phyloP scores from a whole-genome alignment of 192 early-diverging fungal genomes.

The Entomortierella lignicola region DNA sequence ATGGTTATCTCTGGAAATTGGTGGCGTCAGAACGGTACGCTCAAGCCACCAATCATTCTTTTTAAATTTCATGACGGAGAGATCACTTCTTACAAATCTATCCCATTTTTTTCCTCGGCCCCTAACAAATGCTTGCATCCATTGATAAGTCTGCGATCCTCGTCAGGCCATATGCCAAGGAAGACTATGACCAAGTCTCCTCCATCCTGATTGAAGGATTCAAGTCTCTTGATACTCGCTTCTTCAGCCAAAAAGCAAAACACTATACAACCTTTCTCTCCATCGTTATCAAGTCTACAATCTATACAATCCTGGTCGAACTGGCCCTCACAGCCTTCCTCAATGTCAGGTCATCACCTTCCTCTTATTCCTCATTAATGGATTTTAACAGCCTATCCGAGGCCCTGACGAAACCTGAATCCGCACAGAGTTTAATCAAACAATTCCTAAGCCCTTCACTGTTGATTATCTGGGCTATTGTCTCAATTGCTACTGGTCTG shows the following conservation, averaged over 20 bases:
- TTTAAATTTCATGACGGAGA: too few species aligned
- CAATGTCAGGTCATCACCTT: not conserved
- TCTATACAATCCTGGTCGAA: conserved; percentile 22
- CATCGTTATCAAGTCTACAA: conserved; percentile 20
- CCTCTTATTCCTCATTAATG: not conserved
- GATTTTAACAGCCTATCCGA: not conserved
- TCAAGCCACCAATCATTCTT: too few species aligned
- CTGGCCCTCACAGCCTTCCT: conserved; percentile 11
- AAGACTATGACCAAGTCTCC: conserved; percentile 36
- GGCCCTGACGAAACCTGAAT: not conserved
- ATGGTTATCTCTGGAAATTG: too few species aligned
- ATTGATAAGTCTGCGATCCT: conserved; percentile 26
- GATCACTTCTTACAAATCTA: not conserved
- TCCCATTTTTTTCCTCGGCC: not conserved
- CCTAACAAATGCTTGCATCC: not conserved
- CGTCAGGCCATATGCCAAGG: conserved; percentile 27
- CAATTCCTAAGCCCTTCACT: conserved; percentile 30
- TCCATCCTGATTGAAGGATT: conserved; percentile 20
- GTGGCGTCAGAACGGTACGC: too few species aligned
- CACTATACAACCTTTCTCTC: conserved; percentile 8
- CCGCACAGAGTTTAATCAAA: conserved; percentile 4
- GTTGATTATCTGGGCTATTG: conserved; percentile 1
- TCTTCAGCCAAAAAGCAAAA: conserved; percentile 5
- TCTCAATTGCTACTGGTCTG: conserved; percentile 5
- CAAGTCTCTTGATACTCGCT: not conserved